Evolutionary conservation across 139 green algal genomes (phyloP).

Genomic region (Closterium sp.): DNA sequence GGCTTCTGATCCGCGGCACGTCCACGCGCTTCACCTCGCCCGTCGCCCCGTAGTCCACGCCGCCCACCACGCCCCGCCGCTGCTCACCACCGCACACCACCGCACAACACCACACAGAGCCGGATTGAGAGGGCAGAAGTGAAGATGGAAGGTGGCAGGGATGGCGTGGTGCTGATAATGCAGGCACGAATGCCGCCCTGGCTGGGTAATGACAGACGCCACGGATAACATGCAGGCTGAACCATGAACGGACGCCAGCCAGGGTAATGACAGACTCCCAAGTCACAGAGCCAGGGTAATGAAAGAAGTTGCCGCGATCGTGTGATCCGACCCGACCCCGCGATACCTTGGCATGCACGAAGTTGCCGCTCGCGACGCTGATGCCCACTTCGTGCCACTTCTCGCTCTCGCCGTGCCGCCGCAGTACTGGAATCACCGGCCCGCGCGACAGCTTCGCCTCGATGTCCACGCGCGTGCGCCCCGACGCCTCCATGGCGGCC

Average conservation of each 20-base stretch:
- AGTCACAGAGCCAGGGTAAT: background rate
- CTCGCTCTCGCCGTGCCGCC: conserved; percentile 76
- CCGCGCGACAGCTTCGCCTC: conserved; percentile 75
- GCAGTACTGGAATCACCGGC: conserved; percentile 75
- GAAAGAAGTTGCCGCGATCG: background rate
- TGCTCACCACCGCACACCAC: background rate
- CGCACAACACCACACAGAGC: background rate
- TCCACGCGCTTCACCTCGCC: conserved; percentile 84
- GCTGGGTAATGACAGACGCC: background rate
- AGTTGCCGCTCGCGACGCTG: conserved; percentile 81
- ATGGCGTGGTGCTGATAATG: no score
- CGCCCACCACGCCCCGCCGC: conserved; percentile 81
- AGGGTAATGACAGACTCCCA: background rate
- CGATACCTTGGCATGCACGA: conserved; percentile 73
- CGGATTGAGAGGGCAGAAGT: background rate
- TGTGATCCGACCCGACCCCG: background rate
- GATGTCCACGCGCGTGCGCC: conserved; percentile 63
- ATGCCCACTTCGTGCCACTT: conserved; percentile 57
- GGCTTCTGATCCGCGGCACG: conserved; percentile 66
- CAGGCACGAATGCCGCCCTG: no score
- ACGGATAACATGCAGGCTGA: no score
- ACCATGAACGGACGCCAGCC: background rate
- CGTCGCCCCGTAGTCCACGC: conserved; percentile 85
- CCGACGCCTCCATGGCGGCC: conserved; percentile 70
- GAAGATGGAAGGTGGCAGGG: background rate